These are phyloP conservation scores for Lagenaria siceraria DNA, from an alignment of 306 rosid species.

Conservation along the genomic window DNA sequence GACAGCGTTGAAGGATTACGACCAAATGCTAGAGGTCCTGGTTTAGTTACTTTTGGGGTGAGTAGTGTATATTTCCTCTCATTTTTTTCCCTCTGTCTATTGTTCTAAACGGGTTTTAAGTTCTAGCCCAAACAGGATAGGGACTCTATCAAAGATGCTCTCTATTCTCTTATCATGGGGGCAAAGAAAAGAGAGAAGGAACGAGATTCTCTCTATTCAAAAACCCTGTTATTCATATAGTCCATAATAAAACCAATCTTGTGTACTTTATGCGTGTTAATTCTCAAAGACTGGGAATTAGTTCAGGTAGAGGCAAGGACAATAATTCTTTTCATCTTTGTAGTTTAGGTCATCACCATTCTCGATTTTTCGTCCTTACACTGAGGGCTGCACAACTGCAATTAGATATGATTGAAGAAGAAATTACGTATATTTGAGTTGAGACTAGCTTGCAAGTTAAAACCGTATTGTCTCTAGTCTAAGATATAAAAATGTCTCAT, in stretches of 20 bases:
- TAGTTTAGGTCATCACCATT: background rate
- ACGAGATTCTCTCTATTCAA: background rate
- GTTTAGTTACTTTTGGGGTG: conserved; percentile 99
- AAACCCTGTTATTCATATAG: background rate
- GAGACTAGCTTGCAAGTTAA: background rate
- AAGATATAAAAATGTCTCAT: background rate
- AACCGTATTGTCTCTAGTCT: background rate
- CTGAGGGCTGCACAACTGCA: background rate
- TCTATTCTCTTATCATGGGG: background rate
- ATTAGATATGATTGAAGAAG: background rate
- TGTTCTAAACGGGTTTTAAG: background rate
- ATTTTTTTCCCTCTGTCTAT: background rate
- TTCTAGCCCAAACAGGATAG: background rate
- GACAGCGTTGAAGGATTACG: conserved; percentile 96
- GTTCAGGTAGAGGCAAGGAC: background rate
- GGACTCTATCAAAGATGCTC: background rate
- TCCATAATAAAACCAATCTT: background rate
- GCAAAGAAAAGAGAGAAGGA: no score
- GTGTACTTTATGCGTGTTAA: background rate
- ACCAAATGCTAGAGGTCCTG: conserved; percentile 99
- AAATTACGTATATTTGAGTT: background rate
- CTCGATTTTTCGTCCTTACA: no score
- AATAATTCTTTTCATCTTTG: background rate
- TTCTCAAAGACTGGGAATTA: background rate
- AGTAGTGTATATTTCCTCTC: conserved; percentile 13